A percentile compares a stretch with the other conserved stretches of the same genome.
Evolutionary conservation across 352 stramenopile genomes (phyloP).

Genomic region (Thalassiosira hispida): DNA sequence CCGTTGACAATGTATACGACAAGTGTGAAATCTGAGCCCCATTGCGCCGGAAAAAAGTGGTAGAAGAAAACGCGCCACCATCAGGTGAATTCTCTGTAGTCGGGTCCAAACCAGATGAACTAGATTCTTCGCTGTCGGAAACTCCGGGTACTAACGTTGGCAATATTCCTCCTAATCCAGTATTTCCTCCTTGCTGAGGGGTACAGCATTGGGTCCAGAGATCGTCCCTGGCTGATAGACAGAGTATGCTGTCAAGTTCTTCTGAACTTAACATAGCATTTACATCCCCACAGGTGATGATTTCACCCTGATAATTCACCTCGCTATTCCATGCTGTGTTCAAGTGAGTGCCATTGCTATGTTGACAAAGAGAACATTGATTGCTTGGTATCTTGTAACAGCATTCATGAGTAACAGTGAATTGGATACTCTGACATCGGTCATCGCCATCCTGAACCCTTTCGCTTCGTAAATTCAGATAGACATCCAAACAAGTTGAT

Average conservation of each 20-base stretch:
- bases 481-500: conserved; percentile 64
- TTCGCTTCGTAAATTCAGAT: conserved; percentile 58
- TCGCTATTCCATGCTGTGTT: conserved; percentile 68
- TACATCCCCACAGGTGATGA: conserved; percentile 60
- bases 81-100: not conserved
- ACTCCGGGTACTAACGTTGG: conserved; percentile 41
- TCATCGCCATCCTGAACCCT: conserved; percentile 52
- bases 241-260: conserved; percentile 58
- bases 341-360: conserved; percentile 54
- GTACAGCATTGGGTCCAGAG: conserved; percentile 59
- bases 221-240: conserved; percentile 44
- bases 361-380: conserved; percentile 65
- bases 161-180: conserved; percentile 39
- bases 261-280: conserved; percentile 61
- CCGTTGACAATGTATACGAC: too few relatives aligned
- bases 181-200: conserved; percentile 53
- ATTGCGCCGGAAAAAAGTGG: conserved; percentile 15
- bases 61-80: not conserved
- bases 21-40: not conserved
- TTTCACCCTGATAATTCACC: conserved; percentile 51
- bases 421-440: conserved; percentile 56
- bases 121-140: conserved; percentile 31
- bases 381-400: conserved; percentile 60
- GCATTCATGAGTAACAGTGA: conserved; percentile 50
- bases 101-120: conserved; percentile 7